These are phyloP conservation scores for Hippophae tibetana DNA, from an alignment of 306 rosid genomes.

Conservation along the genomic window DNA sequence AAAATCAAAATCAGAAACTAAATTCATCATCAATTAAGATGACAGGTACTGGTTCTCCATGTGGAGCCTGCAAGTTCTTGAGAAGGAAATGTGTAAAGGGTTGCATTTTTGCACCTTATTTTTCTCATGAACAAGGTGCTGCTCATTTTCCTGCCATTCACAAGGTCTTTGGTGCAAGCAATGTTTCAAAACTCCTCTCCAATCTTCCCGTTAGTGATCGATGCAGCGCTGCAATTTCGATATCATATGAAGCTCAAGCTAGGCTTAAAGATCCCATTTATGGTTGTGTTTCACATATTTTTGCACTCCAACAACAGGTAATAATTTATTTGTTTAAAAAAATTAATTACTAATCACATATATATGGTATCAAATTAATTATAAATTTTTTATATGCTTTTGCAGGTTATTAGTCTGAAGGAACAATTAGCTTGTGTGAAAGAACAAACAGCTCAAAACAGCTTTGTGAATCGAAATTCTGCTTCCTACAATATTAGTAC, in stretches of 20 bases:
- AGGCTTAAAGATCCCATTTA: slow-evolving; percentile 88
- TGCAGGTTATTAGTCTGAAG: slow-evolving; percentile 72
- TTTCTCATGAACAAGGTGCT: slow-evolving; percentile 87
- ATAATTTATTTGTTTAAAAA: neutral
- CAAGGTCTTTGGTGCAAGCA: slow-evolving; percentile 94
- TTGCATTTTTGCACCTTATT: slow-evolving; percentile 91
- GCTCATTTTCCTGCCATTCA: slow-evolving; percentile 88
- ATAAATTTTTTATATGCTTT: neutral
- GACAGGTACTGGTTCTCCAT: slow-evolving; percentile 85
- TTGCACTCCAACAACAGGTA: slow-evolving; percentile 96
- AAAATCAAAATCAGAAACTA: slow-evolving; percentile 4
- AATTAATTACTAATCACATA: neutral
- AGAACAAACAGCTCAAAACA: slow-evolving; percentile 61
- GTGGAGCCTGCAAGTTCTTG: slow-evolving; percentile 99
- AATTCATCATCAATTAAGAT: slow-evolving; percentile 9
- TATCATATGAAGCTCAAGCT: slow-evolving; percentile 97
- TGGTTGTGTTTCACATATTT: slow-evolving; percentile 93
- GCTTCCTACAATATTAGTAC: neutral
- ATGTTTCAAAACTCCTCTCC: slow-evolving; percentile 82
- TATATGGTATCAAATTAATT: neutral
- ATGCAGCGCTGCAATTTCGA: slow-evolving; percentile 63
- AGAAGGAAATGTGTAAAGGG: slow-evolving; percentile 88
- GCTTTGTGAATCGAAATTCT: slow-evolving; percentile 26
- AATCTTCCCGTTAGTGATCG: slow-evolving; percentile 70
- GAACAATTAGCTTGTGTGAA: slow-evolving; percentile 71